Base-by-base conservation (phyloP, 306 rosid genomes). In the Begonia masoniana region DNA sequence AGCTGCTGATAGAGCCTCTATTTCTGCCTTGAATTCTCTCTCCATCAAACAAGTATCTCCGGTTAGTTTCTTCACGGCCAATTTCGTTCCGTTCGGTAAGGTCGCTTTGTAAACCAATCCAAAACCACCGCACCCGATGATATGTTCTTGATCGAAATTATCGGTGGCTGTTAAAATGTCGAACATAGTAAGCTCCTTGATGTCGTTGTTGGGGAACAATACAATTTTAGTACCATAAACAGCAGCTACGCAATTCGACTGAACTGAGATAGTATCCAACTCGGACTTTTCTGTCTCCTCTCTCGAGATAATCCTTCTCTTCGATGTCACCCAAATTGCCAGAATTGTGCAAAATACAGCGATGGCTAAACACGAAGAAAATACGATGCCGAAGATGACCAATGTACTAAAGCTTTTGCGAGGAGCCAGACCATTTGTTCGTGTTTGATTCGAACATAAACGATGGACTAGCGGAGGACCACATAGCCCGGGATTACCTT, bases 51-150 rank as follows among this genome's bases (percentile, higher is more conserved):
- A 94, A 65, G 80, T 47, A 66, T 87, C 94, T 57, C 96, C 96
- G 45, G 96, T 80, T 60, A 87, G 86, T 55, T 80, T 87, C 78
- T 87, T 87, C 64, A 87, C 77, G 55, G 96, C 96, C 54, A 87
- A 53, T n/a, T 62, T 76, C 54, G 76, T 76, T 56, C 94, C 96
- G 54, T 78, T 62, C 16, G 77, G 69, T 55, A 87, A 67, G 8
- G 76, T 78, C 64, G 96, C 96, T 62, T 72, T 87, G 61, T 83
- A 87, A 60, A 87, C 96, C 79, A 87, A 74, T 58, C 96, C 96
- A 57, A 83, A 87, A 54, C 96, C 96, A 2, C 96, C 96, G 41
- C 96, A 87, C 16, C 94, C 96, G 15, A 87, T 59, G 42, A 87
- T 87, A 76, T 83, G 80, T 36, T 94, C 86, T 47, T 87, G 94